A percentile compares a stretch with the other conserved stretches of the same genome.
Evolutionary conservation across 108 stramenopile genomes (phyloP).

Genomic region (Chaetoceros tenuissimus): DNA sequence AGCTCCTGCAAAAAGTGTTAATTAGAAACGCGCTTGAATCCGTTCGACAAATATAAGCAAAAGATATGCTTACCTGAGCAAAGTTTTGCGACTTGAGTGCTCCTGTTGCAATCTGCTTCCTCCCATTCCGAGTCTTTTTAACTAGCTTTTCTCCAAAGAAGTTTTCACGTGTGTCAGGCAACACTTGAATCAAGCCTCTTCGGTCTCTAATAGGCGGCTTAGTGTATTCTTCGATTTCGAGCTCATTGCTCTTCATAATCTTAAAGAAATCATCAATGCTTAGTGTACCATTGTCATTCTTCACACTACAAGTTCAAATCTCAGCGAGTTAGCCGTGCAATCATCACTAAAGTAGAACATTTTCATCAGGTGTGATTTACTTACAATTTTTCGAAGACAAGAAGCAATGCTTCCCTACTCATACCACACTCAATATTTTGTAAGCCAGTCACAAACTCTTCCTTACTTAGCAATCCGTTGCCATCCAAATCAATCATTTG

Average conservation of each 20-base stretch:
- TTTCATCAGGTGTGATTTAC: neutral
- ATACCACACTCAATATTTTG: constrained; percentile 16
- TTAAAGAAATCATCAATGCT: constrained; percentile 36
- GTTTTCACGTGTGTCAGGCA: constrained; percentile 30
- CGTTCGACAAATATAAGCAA: too few species aligned
- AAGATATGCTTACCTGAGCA: too few species aligned
- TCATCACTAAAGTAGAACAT: too few species aligned
- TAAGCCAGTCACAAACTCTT: constrained; percentile 34
- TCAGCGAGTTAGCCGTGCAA: too few species aligned
- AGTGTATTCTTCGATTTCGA: constrained; percentile 22
- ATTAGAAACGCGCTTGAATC: constrained; percentile 25
- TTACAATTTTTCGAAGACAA: constrained; percentile 21
- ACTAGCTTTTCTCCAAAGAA: constrained; percentile 57
- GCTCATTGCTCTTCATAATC: constrained; percentile 13
- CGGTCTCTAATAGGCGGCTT: constrained; percentile 39
- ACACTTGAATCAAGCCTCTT: constrained; percentile 47
- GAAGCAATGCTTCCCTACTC: constrained; percentile 14
- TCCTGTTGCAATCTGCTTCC: neutral
- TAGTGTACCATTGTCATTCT: constrained; percentile 26
- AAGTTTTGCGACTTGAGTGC: constrained; percentile 1
- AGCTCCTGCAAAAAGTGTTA: constrained; percentile 52
- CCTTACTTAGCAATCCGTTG: constrained; percentile 26
- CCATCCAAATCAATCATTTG: constrained; percentile 31
- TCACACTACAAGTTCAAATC: too few species aligned
- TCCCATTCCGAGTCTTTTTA: neutral